These are phyloP conservation scores for Aureoboletus auriporus DNA, from an alignment of 768 basidiomycete species.

Conservation along the genomic window DNA sequence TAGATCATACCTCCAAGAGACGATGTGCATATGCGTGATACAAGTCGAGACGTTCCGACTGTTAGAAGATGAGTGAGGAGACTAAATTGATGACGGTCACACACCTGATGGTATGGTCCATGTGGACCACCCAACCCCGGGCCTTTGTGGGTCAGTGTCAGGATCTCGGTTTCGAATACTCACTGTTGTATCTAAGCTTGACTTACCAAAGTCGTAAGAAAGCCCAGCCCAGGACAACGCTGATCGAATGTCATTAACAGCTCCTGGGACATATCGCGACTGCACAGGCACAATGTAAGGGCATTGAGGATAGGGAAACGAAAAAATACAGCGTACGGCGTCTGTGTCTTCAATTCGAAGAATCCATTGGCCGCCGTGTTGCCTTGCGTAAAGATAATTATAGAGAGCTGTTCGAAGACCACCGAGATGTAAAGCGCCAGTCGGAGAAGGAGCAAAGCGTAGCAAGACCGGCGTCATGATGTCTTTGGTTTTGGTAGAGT, in stretches of 20 bases:
- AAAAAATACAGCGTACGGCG: slow-evolving; percentile 42
- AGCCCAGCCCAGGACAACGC: slow-evolving; percentile 90
- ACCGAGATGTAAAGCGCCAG: slow-evolving; percentile 90
- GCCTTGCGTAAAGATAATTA: slow-evolving; percentile 83
- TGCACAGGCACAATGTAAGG: slow-evolving; percentile 27
- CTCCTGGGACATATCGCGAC: slow-evolving; percentile 78
- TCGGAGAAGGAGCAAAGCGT: slow-evolving; percentile 96
- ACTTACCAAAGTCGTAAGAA: slow-evolving; percentile 75
- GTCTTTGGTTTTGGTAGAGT: neutral
- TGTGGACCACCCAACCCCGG: slow-evolving; percentile 62
- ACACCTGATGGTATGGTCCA: slow-evolving; percentile 39
- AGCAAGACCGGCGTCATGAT: slow-evolving; percentile 53
- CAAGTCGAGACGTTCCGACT: slow-evolving; percentile 88
- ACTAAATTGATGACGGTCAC: slow-evolving; percentile 69
- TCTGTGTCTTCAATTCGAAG: slow-evolving; percentile 93
- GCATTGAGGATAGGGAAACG: too few species aligned
- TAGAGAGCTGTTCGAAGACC: slow-evolving; percentile 93
- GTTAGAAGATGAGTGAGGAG: slow-evolving; percentile 7
- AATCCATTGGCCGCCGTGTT: slow-evolving; percentile 84
- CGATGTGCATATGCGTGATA: slow-evolving; percentile 72
- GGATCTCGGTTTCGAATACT: slow-evolving; percentile 47
- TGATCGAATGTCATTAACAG: slow-evolving; percentile 74
- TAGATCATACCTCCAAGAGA: slow-evolving; percentile 63
- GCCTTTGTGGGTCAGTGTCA: slow-evolving; percentile 27
- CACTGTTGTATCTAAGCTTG: slow-evolving; percentile 9